Conservation (phyloP, 2,329 filamentous ascomycete species). For the Ophiosphaerella narmari region DNA sequence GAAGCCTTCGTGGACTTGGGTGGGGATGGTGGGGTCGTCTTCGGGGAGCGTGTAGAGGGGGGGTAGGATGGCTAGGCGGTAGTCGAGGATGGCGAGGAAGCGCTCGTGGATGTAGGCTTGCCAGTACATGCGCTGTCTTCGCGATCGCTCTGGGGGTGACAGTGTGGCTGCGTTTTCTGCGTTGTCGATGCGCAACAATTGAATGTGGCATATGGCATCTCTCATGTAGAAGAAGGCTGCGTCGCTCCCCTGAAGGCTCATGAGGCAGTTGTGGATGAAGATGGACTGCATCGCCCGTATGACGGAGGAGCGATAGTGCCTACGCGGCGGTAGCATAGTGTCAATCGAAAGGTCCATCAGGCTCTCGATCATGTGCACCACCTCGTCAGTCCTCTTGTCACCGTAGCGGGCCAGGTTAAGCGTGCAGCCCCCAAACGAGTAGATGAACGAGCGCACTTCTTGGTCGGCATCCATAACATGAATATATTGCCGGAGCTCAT, state of each 20-base stretch:
- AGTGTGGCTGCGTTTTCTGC: conserved; percentile 41
- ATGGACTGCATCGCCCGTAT: conserved; percentile 57
- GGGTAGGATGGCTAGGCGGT: conserved; percentile 50
- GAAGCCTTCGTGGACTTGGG: conserved; percentile 50
- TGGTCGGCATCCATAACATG: conserved; percentile 45
- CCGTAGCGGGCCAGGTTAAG: conserved; percentile 49
- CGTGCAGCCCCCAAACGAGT: conserved; percentile 53
- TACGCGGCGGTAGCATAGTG: conserved; percentile 44
- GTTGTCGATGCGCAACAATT: conserved; percentile 48
- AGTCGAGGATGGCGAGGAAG: conserved; percentile 59
- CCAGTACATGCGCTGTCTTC: conserved; percentile 60
- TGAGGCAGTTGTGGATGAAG: conserved; percentile 59
- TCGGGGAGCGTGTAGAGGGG: conserved; percentile 48
- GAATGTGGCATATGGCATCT: conserved; percentile 52
- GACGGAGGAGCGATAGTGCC: conserved; percentile 50
- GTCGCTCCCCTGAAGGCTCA: conserved; percentile 55
- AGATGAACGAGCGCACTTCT: conserved; percentile 50
- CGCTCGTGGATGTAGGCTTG: conserved; percentile 62
- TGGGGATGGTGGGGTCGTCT: conserved; percentile 47
- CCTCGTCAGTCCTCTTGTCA: conserved; percentile 36
- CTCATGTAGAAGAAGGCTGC: conserved; percentile 58
- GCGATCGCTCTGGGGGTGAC: conserved; percentile 44
- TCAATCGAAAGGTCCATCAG: conserved; percentile 44
- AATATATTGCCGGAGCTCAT: conserved; percentile 46
- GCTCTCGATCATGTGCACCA: conserved; percentile 38